Evolutionary conservation across 306 rosid genomes (phyloP), one percentile per base, ranked within the genome.

Genomic region (Amphicarpaea edgeworthii): DNA sequence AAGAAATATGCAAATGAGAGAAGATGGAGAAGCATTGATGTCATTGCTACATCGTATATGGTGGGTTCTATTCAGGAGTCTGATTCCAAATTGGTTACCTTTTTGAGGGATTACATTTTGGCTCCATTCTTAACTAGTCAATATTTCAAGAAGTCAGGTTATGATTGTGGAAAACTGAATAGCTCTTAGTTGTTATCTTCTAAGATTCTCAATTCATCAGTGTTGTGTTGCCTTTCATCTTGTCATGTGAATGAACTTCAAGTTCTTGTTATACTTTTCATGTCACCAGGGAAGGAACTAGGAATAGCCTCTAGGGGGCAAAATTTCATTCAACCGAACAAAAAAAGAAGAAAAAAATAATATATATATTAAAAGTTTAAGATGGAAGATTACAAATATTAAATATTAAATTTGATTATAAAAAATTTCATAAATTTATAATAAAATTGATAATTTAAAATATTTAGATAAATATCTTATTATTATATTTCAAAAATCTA

Each of bases 21-120:
- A 81, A 81, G 72, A 84, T 89, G 98, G 91, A 87, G 97, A 82
- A 70, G 95, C 77, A 68, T 89, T 81, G 78, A 83, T 66, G 73
- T 90, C 9, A 76, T 84, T 17, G 6, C 37, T 55, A 61, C 84
- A 23, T 12, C 91, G 79, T 83, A 85, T 65, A 10, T 87, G 6
- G 82, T 81, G 41, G 97, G 96, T 66, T 45, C 15, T 61, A 34
- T 90, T 37, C 82, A 80, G 41, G 76, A 83, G 55, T 53, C 81
- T 76, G 38, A 80, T 67, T 86, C 84, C 7, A 79, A 54, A 59
- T 7, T 85, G 14, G 47, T 81, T 19, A 74, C 53, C 11, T 77
- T 81, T 46, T 45, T 89, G 0, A 89, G 96, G 82, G 93, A 93
- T 53, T 87, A 72, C 45, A 1, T 77, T 79, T 86, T 89, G 55